Evolutionary conservation across 306 rosid species (phyloP).

Genomic region (Dryas drummondii): DNA sequence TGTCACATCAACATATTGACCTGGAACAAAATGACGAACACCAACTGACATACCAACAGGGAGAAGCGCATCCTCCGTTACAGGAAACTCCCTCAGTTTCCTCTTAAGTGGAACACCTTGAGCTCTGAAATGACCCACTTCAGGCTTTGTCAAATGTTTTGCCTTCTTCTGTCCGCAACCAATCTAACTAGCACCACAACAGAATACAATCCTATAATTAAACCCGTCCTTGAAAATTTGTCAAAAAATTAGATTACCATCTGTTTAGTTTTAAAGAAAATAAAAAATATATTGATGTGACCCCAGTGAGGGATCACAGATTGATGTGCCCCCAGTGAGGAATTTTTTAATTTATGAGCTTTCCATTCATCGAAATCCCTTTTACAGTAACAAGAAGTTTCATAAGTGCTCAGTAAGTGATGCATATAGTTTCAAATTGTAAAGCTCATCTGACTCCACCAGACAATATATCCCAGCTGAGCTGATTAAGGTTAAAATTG

Average conservation of each 20-base stretch:
- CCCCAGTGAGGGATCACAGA: not conserved
- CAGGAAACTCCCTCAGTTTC: slow-evolving; percentile 88
- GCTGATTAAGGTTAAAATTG: not conserved
- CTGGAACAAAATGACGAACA: slow-evolving; percentile 97
- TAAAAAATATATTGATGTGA: not conserved
- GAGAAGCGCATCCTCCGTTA: slow-evolving; percentile 90
- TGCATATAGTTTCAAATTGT: not conserved
- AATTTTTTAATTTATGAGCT: not conserved
- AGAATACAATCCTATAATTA: slow-evolving; percentile 43
- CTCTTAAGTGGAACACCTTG: slow-evolving; percentile 93
- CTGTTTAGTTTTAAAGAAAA: not conserved
- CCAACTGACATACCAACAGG: slow-evolving; percentile 79
- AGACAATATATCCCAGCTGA: not conserved
- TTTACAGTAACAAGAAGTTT: not conserved
- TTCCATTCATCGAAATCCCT: not conserved
- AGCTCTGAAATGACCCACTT: slow-evolving; percentile 97
- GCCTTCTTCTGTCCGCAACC: slow-evolving; percentile 99
- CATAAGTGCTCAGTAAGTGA: not conserved
- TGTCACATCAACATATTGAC: slow-evolving; percentile 79
- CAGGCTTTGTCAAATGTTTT: slow-evolving; percentile 88
- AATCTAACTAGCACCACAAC: slow-evolving; percentile 79
- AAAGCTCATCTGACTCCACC: not conserved
- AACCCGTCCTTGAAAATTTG: slow-evolving; percentile 7
- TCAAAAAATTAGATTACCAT: not conserved
- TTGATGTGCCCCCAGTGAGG: not conserved